Evolutionary conservation across 805 yeast genomes (phyloP).

Genomic region (Yarrowia sp.): DNA sequence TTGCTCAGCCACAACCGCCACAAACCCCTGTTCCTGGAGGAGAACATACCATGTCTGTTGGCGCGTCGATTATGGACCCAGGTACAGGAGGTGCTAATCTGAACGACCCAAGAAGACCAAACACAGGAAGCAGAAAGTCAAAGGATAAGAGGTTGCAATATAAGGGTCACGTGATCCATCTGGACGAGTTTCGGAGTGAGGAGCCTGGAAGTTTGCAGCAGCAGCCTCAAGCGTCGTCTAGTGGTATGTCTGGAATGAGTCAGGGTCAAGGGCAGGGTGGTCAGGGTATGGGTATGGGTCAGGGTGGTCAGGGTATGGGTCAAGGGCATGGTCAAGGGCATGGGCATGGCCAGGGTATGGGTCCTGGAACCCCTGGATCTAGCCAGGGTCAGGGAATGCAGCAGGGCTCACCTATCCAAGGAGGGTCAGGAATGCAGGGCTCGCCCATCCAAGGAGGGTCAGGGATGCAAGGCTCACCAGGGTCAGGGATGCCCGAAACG

Average conservation of each 20-base stretch:
- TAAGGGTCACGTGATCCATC: constrained; percentile 33
- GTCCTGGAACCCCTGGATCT: no score
- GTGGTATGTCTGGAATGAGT: no score
- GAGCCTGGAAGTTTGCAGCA: neutral
- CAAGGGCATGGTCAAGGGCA: neutral
- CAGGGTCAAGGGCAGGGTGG: neutral
- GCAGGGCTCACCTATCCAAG: neutral
- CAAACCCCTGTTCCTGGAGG: constrained; percentile 9
- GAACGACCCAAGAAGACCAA: constrained; percentile 17
- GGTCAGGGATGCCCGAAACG: neutral
- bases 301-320: neutral
- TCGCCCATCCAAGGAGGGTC: neutral
- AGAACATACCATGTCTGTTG: constrained; percentile 9
- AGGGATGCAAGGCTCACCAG: neutral
- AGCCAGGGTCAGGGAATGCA: neutral
- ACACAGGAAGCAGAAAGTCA: constrained; percentile 1
- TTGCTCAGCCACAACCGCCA: neutral
- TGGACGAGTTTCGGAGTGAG: constrained; percentile 21
- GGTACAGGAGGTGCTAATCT: neutral
- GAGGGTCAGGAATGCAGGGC: neutral
- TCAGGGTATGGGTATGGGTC: no score
- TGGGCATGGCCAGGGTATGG: neutral
- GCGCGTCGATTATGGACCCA: neutral
- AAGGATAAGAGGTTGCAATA: constrained; percentile 24
- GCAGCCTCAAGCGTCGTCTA: no score